Evolutionary conservation across 2,329 filamentous ascomycete species (phyloP).

Genomic region (Penicillium sp.): DNA sequence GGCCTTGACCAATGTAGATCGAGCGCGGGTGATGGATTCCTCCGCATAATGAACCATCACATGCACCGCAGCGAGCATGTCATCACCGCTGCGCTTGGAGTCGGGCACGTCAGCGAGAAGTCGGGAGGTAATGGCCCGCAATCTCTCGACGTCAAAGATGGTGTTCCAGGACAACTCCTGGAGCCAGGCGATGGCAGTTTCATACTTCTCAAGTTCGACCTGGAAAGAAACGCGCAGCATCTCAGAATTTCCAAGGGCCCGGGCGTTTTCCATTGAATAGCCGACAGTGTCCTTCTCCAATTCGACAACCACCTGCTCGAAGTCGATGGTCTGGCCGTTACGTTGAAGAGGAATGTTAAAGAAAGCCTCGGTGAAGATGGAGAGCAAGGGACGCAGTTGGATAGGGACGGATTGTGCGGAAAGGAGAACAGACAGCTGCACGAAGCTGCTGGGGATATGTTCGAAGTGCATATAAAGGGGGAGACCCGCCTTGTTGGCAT

Average conservation of each 20-base stretch:
- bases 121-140: slow-evolving; percentile 69
- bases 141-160: slow-evolving; percentile 74
- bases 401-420: slow-evolving; percentile 75
- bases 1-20: slow-evolving; percentile 79
- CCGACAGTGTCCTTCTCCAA: slow-evolving; percentile 88
- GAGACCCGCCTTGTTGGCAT: slow-evolving; percentile 53
- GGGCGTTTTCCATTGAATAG: slow-evolving; percentile 71
- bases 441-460: slow-evolving; percentile 89
- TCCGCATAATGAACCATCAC: slow-evolving; percentile 78
- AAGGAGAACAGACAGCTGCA: slow-evolving; percentile 77
- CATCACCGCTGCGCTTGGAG: slow-evolving; percentile 76
- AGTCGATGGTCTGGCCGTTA: slow-evolving; percentile 74
- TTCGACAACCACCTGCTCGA: slow-evolving; percentile 88
- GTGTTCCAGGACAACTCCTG: slow-evolving; percentile 84
- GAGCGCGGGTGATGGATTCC: slow-evolving; percentile 73
- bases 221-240: slow-evolving; percentile 80
- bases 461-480: slow-evolving; percentile 96
- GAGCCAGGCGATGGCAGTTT: slow-evolving; percentile 78
- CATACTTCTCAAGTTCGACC: slow-evolving; percentile 85
- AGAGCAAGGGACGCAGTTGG: slow-evolving; percentile 79
- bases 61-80: slow-evolving; percentile 63
- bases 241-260: slow-evolving; percentile 73
- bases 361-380: slow-evolving; percentile 86
- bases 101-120: slow-evolving; percentile 90
- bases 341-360: slow-evolving; percentile 86